A percentile compares a stretch with the other conserved stretches of the same genome.
phyloP scores from a whole-genome alignment of 78 protist genomes.

The Dictyostelium intermedium region DNA sequence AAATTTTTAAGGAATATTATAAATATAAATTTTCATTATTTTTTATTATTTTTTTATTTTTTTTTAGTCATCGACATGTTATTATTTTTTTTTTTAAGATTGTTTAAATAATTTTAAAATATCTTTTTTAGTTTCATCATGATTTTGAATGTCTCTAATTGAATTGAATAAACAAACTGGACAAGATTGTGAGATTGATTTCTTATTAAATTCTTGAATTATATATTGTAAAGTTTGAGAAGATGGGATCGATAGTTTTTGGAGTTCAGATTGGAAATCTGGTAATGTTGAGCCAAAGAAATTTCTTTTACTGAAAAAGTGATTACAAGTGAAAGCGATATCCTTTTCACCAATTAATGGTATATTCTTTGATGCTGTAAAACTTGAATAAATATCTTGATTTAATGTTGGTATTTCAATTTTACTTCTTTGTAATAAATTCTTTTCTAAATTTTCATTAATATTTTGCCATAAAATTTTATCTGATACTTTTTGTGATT shows the following conservation, averaged over 20 bases:
- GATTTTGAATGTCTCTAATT: conserved; percentile 23
- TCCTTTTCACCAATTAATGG: conserved; percentile 9
- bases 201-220: conserved; percentile 51
- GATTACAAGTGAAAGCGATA: conserved; percentile 71
- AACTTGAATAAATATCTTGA: background rate
- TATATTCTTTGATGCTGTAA: background rate
- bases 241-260: conserved; percentile 13
- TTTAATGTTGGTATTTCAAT: conserved; percentile 59
- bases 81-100: background rate
- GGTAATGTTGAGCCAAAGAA: conserved; percentile 50
- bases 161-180: conserved; percentile 59
- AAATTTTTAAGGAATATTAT: background rate
- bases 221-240: conserved; percentile 11
- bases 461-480: conserved; percentile 56
- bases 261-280: conserved; percentile 51
- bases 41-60: too few relatives aligned
- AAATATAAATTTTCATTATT: background rate
- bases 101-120: conserved; percentile 11
- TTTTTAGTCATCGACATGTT: too few relatives aligned
- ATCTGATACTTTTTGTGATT: conserved; percentile 61
- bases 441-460: conserved; percentile 52
- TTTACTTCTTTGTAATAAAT: conserved; percentile 48
- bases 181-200: conserved; percentile 60
- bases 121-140: conserved; percentile 23
- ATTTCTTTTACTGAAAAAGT: conserved; percentile 39